Evolutionary conservation across 2,329 filamentous ascomycete genomes (phyloP).

Genomic region (Aspergillus jensenii): DNA sequence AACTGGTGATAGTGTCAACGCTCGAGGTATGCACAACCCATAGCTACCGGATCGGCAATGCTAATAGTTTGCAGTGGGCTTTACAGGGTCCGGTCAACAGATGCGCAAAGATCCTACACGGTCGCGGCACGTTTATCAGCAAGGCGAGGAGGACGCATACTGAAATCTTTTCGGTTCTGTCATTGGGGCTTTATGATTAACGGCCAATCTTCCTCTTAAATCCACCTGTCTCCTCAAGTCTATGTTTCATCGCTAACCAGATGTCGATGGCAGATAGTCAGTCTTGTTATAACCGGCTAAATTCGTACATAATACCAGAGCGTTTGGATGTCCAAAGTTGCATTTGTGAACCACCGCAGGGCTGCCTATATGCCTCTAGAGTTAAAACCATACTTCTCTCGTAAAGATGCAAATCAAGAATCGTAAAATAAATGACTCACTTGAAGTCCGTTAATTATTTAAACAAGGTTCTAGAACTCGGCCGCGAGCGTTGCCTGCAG

Average conservation of each 20-base stretch:
- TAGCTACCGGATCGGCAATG: too few relatives aligned
- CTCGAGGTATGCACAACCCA: slow-evolving; percentile 64
- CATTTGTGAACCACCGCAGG: not conserved
- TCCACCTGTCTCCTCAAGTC: not conserved
- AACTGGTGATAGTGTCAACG: slow-evolving; percentile 81
- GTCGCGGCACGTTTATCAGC: slow-evolving; percentile 80
- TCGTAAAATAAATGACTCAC: too few relatives aligned
- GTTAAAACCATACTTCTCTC: not conserved
- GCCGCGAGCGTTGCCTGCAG: too few relatives aligned
- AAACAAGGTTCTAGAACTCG: not conserved
- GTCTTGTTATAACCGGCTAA: not conserved
- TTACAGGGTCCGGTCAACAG: slow-evolving; percentile 89
- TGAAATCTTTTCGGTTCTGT: slow-evolving; percentile 12
- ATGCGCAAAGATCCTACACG: slow-evolving; percentile 91
- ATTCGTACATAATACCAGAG: not conserved
- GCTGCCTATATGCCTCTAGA: not conserved
- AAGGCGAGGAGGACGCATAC: slow-evolving; percentile 66
- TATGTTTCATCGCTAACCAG: slow-evolving; percentile 8
- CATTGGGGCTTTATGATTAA: not conserved
- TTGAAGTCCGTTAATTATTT: too few relatives aligned
- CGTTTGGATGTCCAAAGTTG: not conserved
- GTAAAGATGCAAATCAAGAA: too few relatives aligned
- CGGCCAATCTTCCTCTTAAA: slow-evolving; percentile 1
- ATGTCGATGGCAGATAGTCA: slow-evolving; percentile 5
- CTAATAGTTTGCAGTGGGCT: slow-evolving; percentile 67